These are phyloP conservation scores for Eutrema yunnanense DNA, from an alignment of 345 rosid genomes.

Conservation along the genomic window DNA sequence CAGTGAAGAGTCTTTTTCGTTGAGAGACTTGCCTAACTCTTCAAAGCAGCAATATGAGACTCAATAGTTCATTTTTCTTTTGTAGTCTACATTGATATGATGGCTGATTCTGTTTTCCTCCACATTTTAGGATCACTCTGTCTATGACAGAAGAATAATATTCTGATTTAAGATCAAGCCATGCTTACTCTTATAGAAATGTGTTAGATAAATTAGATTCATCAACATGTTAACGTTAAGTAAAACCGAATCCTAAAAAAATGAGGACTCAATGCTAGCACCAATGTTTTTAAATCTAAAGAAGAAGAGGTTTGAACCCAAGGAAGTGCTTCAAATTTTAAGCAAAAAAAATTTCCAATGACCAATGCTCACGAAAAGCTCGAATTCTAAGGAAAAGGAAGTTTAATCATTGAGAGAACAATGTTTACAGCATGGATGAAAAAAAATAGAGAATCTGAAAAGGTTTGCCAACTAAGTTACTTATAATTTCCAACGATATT, in stretches of 20 bases:
- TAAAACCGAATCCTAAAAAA: neutral
- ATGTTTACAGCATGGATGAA: too few relatives aligned
- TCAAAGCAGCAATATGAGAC: constrained; percentile 23
- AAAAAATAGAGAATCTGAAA: too few relatives aligned
- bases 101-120: neutral
- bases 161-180: neutral
- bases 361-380: neutral
- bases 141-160: neutral
- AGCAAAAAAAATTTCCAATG: neutral
- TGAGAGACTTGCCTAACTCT: constrained; percentile 13
- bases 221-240: neutral
- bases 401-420: too few relatives aligned
- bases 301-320: too few relatives aligned
- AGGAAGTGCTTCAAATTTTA: neutral
- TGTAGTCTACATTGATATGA: neutral
- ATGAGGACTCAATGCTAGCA: too few relatives aligned
- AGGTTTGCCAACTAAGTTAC: too few relatives aligned
- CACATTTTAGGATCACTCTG: neutral
- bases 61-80: constrained; percentile 2
- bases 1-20: constrained; percentile 9
- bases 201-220: neutral
- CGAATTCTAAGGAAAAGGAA: neutral
- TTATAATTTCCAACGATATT: too few relatives aligned
- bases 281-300: neutral
- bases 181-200: neutral